Base-by-base conservation (phyloP, 768 basidiomycete genomes). In the Leccinum broughii region DNA sequence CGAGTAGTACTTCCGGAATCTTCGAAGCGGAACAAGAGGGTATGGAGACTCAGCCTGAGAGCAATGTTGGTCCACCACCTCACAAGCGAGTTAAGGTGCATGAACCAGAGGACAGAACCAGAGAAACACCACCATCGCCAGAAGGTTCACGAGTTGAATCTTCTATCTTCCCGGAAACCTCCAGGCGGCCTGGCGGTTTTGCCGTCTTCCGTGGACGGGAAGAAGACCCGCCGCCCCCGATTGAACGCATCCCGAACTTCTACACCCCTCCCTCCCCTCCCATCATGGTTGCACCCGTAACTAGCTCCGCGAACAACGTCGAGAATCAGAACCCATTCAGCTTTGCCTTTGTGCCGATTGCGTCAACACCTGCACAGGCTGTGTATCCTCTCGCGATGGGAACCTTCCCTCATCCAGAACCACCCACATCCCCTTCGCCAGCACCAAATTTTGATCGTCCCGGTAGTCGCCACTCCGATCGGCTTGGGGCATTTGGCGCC, bases 321-420 rank as follows among this genome's bases (percentile, higher is more conserved):
- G 86, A 86, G 70, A 87, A 84, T 65, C 81, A 79, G 39, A 77
- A 80, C 50, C 79, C 79, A 2, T 86, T 86, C 65, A 77, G 71
- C 59, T 86, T 85, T 64, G 73, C 76, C 51, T 85, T 83, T 64
- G 72, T 79, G 32, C 81, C 82, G 13, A 76, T 78, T n/a, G 72
- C 83, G 10, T 81, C 83, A 32, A 84, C 84, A 6, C 81, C 83
- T n/a, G 78, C 76, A 17, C 77, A 80, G 56, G 69, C 72, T 28
- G 67, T 63, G 28, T 80, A 70, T 78, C 78, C 71, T 49, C 62
- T 71, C 20, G 60, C 67, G 66, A 81, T 74, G 74, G 73, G 73
- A 56, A 74, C 69, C 3, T 74, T 75, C 51, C 74, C 75, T 41
- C 66, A 70, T 57, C 72, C 72, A 13, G 75, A 74, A 44, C 75